phyloP scores from a whole-genome alignment of 2,329 filamentous ascomycete genomes.

The Pseudocercospora vitis region DNA sequence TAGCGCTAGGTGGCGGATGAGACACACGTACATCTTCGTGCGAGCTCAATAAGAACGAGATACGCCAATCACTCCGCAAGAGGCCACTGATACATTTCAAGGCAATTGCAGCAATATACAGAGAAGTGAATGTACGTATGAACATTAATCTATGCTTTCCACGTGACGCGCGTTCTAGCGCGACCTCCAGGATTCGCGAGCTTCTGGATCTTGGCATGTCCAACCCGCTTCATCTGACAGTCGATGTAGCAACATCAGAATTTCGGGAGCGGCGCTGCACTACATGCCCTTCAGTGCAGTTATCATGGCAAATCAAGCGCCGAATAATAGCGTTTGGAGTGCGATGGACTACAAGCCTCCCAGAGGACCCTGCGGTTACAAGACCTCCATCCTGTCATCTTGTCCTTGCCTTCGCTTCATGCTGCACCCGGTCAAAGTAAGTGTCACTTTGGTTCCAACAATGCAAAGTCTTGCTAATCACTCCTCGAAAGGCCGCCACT shows the following conservation, averaged over 20 bases:
- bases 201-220: not conserved
- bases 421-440: slow-evolving; percentile 57
- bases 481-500: too few species aligned
- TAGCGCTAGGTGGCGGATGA: too few species aligned
- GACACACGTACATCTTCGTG: too few species aligned
- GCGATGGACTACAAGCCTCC: slow-evolving; percentile 54
- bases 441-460: not conserved
- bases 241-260: not conserved
- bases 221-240: not conserved
- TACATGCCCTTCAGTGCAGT: not conserved
- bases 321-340: slow-evolving; percentile 49
- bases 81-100: too few species aligned
- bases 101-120: too few species aligned
- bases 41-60: too few species aligned
- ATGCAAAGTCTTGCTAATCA: too few species aligned
- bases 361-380: slow-evolving; percentile 53
- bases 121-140: too few species aligned
- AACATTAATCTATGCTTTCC: too few species aligned
- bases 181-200: not conserved
- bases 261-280: not conserved
- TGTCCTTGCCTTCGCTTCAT: slow-evolving; percentile 59
- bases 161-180: too few species aligned
- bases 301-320: slow-evolving; percentile 32
- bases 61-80: too few species aligned
- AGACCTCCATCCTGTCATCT: slow-evolving; percentile 47